Conservation (phyloP, 495 filamentous ascomycete genomes). For the Corynascus novoguineensis region DNA sequence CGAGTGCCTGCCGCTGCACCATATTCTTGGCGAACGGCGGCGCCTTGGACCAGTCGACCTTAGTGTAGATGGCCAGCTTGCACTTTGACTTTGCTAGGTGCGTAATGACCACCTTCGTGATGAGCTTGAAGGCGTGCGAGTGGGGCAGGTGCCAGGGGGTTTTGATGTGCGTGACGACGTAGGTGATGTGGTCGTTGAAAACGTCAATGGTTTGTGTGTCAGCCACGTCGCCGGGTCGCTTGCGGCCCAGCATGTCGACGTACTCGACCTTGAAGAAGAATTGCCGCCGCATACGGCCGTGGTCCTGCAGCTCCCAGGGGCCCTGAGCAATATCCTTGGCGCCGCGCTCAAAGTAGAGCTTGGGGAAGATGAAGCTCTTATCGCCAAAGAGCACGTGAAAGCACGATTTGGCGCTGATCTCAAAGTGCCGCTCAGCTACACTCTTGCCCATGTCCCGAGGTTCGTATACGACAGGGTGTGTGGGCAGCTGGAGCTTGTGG, state of each 20-base stretch:
- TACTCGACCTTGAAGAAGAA: conserved; percentile 75
- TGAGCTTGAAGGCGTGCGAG: conserved; percentile 69
- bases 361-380: conserved; percentile 88
- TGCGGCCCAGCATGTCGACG: conserved; percentile 56
- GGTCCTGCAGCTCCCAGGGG: conserved; percentile 69
- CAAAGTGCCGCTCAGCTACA: conserved; percentile 69
- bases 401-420: conserved; percentile 83
- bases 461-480: conserved; percentile 73
- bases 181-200: conserved; percentile 90
- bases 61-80: conserved; percentile 82
- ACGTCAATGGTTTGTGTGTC: conserved; percentile 90
- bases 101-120: conserved; percentile 90
- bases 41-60: conserved; percentile 74
- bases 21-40: conserved; percentile 62
- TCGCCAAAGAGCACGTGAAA: conserved; percentile 97
- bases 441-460: conserved; percentile 70
- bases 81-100: conserved; percentile 86
- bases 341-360: conserved; percentile 78
- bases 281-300: conserved; percentile 63
- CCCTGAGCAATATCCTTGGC: conserved; percentile 78
- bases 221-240: conserved; percentile 54
- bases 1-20: conserved; percentile 73
- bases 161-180: conserved; percentile 83
- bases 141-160: conserved; percentile 89
- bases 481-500: conserved; percentile 78